Base-by-base conservation (phyloP, 129 eudicot genomes). In the Pulicaria dysenterica region DNA sequence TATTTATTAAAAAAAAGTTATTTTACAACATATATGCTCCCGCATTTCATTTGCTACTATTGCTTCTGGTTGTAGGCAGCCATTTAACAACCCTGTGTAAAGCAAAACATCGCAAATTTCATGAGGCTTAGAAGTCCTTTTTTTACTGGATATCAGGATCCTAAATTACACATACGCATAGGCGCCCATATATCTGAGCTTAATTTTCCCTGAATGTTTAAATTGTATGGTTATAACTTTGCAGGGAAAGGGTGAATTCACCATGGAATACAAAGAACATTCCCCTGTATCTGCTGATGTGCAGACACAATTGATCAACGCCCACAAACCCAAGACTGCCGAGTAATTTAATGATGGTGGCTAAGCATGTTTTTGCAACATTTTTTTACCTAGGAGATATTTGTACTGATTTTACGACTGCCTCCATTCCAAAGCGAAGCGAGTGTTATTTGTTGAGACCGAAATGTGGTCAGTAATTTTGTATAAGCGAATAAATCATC, bases 201-300 rank as follows among this genome's bases (percentile, higher is more conserved):
- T 48, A 39, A 16, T 54, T 16, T 42, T 24, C 31, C 2, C 15
- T 54, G 19, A 58, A 5, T 24, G 14, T 15, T 6, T 50, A 41
- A 38, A 46, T 34, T 16, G 8, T 41, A 40, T 77, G 19, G 16
- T 12, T 64, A n/a, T 62, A 31, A 6, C 43, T 38, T 41, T 72
- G 75, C 85, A 94, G 99, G 99, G 99, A 10, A 94, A 94, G 79
- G 99, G 99, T 40, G 99, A 94, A 82, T 90, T 94, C 67, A 84
- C 97, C 34, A 94, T 94, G 97, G 99, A 94, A 76, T 94, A 94
- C 79, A 83, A 82, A 55, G 96, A 94, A 57, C 99, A 94, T 65
- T 70, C 86, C 4, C 86, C 91, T 63, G 99, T 94, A 79, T 83
- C 99, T 49, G 64, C 79, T 10, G 99, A 94, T 63, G 91, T 88